phyloP scores from a whole-genome alignment of 768 basidiomycete genomes.

The Hortiboletus flavorubellus region DNA sequence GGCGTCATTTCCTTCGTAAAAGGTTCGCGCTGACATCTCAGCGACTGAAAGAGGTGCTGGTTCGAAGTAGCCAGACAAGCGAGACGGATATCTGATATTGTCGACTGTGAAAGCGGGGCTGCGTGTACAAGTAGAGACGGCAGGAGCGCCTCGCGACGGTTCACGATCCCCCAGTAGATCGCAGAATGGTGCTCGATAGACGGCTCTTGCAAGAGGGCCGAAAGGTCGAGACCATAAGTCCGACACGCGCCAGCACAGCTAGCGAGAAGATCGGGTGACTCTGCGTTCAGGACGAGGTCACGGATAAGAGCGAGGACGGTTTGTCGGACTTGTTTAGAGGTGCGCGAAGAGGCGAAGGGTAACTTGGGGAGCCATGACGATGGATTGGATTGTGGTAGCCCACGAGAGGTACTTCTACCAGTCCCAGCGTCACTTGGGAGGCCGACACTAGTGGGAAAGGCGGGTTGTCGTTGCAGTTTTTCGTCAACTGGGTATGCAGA shows the following conservation, averaged over 20 bases:
- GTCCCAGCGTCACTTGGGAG: not conserved
- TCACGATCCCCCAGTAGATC: slow-evolving; percentile 72
- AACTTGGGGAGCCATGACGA: slow-evolving; percentile 19
- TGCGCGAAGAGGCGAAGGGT: slow-evolving; percentile 20
- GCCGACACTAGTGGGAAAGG: not conserved
- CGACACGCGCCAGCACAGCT: slow-evolving; percentile 58
- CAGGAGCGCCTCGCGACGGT: slow-evolving; percentile 40
- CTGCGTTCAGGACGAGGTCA: slow-evolving; percentile 42
- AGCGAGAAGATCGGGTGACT: slow-evolving; percentile 21
- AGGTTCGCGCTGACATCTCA: slow-evolving; percentile 15
- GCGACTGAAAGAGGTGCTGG: slow-evolving; percentile 25
- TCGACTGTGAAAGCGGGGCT: slow-evolving; percentile 38
- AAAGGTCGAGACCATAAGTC: slow-evolving; percentile 46
- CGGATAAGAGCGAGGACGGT: slow-evolving; percentile 55
- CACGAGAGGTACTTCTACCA: not conserved
- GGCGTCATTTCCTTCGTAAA: slow-evolving; percentile 10
- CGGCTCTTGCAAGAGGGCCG: slow-evolving; percentile 56
- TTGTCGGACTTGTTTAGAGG: slow-evolving; percentile 45
- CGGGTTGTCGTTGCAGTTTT: slow-evolving; percentile 3
- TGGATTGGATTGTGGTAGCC: not conserved
- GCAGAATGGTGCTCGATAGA: slow-evolving; percentile 64
- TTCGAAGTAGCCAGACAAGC: slow-evolving; percentile 49
- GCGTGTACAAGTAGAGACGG: slow-evolving; percentile 54
- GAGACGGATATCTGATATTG: slow-evolving; percentile 57
- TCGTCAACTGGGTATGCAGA: not conserved